These are phyloP conservation scores for Magnusiomyces ingens DNA, from an alignment of 1,139 yeast genomes.

Conservation along the genomic window DNA sequence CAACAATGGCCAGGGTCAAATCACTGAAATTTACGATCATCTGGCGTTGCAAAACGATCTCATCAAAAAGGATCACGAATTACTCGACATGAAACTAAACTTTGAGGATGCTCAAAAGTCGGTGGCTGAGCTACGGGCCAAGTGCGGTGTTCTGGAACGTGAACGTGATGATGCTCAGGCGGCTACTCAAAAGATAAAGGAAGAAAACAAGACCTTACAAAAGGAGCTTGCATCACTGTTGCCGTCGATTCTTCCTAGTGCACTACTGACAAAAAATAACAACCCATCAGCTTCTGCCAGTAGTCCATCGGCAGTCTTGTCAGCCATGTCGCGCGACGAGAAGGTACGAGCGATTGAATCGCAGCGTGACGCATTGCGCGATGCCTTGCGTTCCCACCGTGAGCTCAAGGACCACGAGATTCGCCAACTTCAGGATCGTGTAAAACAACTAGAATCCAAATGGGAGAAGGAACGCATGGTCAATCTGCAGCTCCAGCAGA, in stretches of 20 bases:
- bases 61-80: too few relatives aligned
- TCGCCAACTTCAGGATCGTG: slow-evolving; percentile 27
- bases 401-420: slow-evolving; percentile 36
- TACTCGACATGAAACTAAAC: too few relatives aligned
- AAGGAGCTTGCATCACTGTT: too few relatives aligned
- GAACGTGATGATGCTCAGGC: too few relatives aligned
- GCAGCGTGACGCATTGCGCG: slow-evolving; percentile 41
- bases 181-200: neutral
- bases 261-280: too few relatives aligned
- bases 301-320: neutral
- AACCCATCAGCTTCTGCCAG: neutral
- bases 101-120: too few relatives aligned
- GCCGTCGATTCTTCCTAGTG: too few relatives aligned
- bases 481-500: neutral
- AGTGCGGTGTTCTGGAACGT: too few relatives aligned
- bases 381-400: slow-evolving; percentile 33
- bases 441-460: slow-evolving; percentile 27
- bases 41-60: too few relatives aligned
- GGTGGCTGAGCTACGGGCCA: too few relatives aligned
- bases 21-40: too few relatives aligned
- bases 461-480: slow-evolving; percentile 25
- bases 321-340: slow-evolving; percentile 2
- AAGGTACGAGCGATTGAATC: slow-evolving; percentile 32
- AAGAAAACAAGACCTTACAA: neutral
- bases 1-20: too few relatives aligned